phyloP scores from a whole-genome alignment of 169 alveolate species.

The Cryptosporidium felis region DNA sequence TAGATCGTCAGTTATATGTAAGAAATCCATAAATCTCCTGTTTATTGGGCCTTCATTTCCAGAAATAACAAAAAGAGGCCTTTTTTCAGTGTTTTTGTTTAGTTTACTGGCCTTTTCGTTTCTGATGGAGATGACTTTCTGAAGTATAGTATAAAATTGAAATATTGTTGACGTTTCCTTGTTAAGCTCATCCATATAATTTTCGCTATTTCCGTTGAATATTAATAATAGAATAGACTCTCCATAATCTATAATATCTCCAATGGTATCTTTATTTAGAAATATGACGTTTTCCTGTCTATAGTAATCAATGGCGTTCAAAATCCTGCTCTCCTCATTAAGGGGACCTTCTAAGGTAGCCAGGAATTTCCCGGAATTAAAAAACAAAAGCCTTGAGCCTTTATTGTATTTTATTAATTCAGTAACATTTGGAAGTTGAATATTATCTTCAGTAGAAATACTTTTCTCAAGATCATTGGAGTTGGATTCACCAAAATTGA shows the following conservation, averaged over 20 bases:
- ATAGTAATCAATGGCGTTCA: constrained; percentile 26
- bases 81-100: not conserved
- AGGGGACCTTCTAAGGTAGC: constrained; percentile 19
- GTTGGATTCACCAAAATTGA: constrained; percentile 43
- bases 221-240: constrained; percentile 7
- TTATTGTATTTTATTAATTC: not conserved
- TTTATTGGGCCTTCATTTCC: constrained; percentile 66
- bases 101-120: constrained; percentile 4
- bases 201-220: constrained; percentile 36
- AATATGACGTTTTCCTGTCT: constrained; percentile 22
- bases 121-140: constrained; percentile 18
- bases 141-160: constrained; percentile 30
- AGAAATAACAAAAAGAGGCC: constrained; percentile 26
- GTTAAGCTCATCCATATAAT: constrained; percentile 15
- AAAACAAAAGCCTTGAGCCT: not conserved
- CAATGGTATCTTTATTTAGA: constrained; percentile 41
- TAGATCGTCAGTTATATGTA: constrained; percentile 43
- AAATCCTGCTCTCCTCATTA: constrained; percentile 1
- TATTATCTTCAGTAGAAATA: not conserved
- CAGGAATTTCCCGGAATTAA: constrained; percentile 35
- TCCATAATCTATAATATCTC: constrained; percentile 8
- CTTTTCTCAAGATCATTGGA: not conserved
- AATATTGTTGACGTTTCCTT: constrained; percentile 1
- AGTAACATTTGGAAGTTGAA: not conserved
- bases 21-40: constrained; percentile 57